These are phyloP conservation scores for Tetrahymena elliotti DNA, from an alignment of 73 alveolate species.

Conservation along the genomic window DNA sequence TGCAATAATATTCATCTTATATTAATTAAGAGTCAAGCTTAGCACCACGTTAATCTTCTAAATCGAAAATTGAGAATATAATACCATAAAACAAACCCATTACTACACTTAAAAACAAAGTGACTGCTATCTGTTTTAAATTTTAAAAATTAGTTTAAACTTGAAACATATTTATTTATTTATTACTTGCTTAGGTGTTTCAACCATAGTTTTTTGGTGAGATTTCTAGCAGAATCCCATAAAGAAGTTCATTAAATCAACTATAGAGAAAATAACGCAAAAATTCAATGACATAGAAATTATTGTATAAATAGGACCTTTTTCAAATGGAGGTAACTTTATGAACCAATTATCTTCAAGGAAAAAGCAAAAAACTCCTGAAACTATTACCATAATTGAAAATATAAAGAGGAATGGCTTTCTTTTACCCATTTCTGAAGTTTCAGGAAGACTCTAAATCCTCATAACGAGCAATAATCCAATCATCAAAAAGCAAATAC, in stretches of 20 bases:
- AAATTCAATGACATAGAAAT: conserved; percentile 24
- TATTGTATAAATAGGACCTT: conserved; percentile 34
- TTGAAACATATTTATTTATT: not conserved
- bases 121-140: not conserved
- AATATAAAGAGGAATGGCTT: conserved; percentile 8
- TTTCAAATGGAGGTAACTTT: conserved; percentile 1
- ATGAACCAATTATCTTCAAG: conserved; percentile 33
- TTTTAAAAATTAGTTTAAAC: not conserved
- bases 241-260: conserved; percentile 16
- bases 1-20: not conserved
- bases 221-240: conserved; percentile 8
- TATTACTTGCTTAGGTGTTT: conserved; percentile 2
- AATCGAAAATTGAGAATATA: conserved; percentile 12
- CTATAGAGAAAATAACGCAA: conserved; percentile 22
- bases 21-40: not conserved
- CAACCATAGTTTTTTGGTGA: conserved; percentile 4
- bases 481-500: conserved; percentile 13
- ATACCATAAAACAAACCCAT: conserved; percentile 38
- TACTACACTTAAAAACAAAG: not conserved
- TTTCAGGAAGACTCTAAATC: conserved; percentile 1
- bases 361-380: conserved; percentile 27
- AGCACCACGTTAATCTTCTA: conserved; percentile 8
- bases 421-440: not conserved
- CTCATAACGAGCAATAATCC: conserved; percentile 14
- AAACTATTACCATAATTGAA: conserved; percentile 2